Evolutionary conservation across 1,139 yeast genomes (phyloP).

Genomic region (Saccharomyces pastorianus): DNA sequence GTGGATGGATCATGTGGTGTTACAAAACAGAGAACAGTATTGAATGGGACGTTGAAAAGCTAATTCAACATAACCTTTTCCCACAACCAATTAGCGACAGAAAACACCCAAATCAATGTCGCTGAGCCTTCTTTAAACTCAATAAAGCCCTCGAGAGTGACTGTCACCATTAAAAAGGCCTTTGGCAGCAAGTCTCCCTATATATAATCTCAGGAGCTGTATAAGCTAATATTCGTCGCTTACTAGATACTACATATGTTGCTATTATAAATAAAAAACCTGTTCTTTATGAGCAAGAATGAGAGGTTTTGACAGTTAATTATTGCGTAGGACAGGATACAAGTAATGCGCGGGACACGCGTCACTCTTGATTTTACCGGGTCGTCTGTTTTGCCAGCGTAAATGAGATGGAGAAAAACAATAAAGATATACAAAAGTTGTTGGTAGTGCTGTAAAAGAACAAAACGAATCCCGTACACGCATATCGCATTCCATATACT

Average conservation of each 20-base stretch:
- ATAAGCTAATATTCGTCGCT: too few relatives aligned
- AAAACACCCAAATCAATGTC: conserved; percentile 62
- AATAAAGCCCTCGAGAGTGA: not conserved
- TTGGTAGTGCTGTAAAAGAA: not conserved
- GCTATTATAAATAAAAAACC: too few relatives aligned
- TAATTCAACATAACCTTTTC: conserved; percentile 53
- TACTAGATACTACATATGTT: too few relatives aligned
- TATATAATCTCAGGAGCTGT: too few relatives aligned
- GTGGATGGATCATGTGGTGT: conserved; percentile 93
- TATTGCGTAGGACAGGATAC: not conserved
- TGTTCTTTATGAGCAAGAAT: not conserved
- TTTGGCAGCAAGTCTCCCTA: too few relatives aligned
- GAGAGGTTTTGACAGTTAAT: not conserved
- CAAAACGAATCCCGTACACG: too few relatives aligned
- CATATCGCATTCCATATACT: not conserved
- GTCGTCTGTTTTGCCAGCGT: not conserved
- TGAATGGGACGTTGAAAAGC: conserved; percentile 77
- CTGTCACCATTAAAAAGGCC: not conserved
- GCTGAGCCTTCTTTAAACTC: not conserved
- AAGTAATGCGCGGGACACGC: not conserved
- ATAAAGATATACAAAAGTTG: not conserved
- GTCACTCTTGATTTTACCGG: not conserved
- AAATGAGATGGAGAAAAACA: not conserved
- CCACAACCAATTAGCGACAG: conserved; percentile 71
- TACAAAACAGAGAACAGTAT: conserved; percentile 79